phyloP scores from a whole-genome alignment of 257 asterid genomes.

The Eustoma russellianum region DNA sequence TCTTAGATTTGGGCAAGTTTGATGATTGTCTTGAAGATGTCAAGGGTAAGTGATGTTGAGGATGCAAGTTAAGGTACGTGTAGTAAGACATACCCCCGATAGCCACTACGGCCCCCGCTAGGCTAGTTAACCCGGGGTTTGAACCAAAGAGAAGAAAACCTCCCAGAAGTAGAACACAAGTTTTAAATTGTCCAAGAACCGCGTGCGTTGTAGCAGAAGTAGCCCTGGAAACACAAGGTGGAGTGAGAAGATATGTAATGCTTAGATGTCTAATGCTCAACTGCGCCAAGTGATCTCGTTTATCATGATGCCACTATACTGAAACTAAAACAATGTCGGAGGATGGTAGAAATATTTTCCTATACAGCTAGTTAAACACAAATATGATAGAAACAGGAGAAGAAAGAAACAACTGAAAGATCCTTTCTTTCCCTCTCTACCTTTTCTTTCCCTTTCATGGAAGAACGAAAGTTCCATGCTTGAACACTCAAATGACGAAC shows the following conservation, averaged over 20 bases:
- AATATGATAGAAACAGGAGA: no score
- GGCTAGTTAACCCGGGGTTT: slow-evolving; percentile 77
- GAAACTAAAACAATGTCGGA: no score
- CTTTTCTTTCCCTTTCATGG: no score
- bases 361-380: no score
- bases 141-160: slow-evolving; percentile 77
- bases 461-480: no score
- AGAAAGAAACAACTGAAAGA: no score
- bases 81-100: slow-evolving; percentile 72
- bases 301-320: no score
- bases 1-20: slow-evolving; percentile 63
- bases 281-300: no score
- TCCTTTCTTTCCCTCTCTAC: no score
- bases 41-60: slow-evolving; percentile 40
- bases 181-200: slow-evolving; percentile 92
- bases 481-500: no score
- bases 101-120: slow-evolving; percentile 66
- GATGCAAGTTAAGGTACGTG: slow-evolving; percentile 72
- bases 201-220: slow-evolving; percentile 94
- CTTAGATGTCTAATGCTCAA: no score
- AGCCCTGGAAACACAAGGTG: slow-evolving; percentile 32
- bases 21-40: slow-evolving; percentile 33
- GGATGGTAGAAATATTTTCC: no score
- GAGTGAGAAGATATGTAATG: not conserved
- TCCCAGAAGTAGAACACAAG: slow-evolving; percentile 80